phyloP scores from a whole-genome alignment of 2,329 filamentous ascomycete genomes.

The Rhinocladiella mackenziei region DNA sequence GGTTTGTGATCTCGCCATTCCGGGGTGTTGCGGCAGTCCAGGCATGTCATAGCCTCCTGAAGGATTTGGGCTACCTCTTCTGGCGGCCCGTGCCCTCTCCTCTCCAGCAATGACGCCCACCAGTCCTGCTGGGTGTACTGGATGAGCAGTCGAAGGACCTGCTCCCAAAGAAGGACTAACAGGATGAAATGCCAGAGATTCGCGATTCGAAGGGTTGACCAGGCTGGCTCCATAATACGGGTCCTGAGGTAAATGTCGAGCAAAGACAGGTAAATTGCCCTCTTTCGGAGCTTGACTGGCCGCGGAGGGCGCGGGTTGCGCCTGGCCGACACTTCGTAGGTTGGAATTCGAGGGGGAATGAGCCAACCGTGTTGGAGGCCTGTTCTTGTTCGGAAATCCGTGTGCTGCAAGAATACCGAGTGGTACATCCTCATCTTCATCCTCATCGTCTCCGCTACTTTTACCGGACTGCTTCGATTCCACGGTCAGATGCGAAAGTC shows the following conservation, averaged over 20 bases:
- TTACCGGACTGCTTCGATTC: conserved; percentile 39
- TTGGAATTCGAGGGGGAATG: conserved; percentile 68
- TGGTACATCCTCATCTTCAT: conserved; percentile 84
- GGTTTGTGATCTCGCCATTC: conserved; percentile 39
- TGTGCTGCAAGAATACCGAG: conserved; percentile 82
- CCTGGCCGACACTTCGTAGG: conserved; percentile 40
- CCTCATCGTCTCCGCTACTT: conserved; percentile 47
- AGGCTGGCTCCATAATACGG: conserved; percentile 78
- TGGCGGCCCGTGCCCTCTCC: conserved; percentile 71
- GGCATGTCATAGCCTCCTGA: conserved; percentile 38
- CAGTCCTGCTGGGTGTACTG: conserved; percentile 66
- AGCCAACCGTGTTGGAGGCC: conserved; percentile 65
- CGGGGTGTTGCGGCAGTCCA: conserved; percentile 29
- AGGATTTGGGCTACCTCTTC: conserved; percentile 73
- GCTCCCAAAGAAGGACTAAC: conserved; percentile 12
- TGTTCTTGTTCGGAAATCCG: conserved; percentile 75
- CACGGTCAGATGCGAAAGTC: conserved; percentile 35
- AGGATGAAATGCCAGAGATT: conserved; percentile 68
- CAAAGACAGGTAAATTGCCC: conserved; percentile 71
- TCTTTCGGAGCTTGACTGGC: conserved; percentile 40
- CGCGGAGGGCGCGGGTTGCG: conserved; percentile 58
- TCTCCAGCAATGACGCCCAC: conserved; percentile 85
- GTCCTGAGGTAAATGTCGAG: conserved; percentile 74
- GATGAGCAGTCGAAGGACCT: conserved; percentile 27
- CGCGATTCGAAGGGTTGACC: conserved; percentile 66